These are phyloP conservation scores for Penicillium ucsense DNA, from an alignment of 495 filamentous ascomycete species.

Conservation along the genomic window DNA sequence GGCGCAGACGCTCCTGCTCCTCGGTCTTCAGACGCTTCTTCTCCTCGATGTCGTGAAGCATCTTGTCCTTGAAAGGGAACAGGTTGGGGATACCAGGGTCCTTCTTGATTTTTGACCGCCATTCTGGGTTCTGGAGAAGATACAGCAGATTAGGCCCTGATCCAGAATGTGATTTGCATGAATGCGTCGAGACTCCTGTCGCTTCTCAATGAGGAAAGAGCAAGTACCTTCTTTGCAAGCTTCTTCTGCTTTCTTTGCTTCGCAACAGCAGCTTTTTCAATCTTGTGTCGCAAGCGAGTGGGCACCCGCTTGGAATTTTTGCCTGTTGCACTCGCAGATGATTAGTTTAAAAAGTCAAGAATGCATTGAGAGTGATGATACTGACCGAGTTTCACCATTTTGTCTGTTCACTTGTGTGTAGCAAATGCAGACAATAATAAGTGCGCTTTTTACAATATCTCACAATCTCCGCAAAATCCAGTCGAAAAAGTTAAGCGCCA, in stretches of 20 bases:
- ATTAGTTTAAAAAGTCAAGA: neutral
- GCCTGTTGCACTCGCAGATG: slow-evolving; percentile 42
- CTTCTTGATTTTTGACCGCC: slow-evolving; percentile 87
- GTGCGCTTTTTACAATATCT: slow-evolving; percentile 5
- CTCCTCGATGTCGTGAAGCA: slow-evolving; percentile 91
- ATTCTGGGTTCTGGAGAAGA: slow-evolving; percentile 69
- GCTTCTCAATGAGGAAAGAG: neutral
- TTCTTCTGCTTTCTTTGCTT: slow-evolving; percentile 88
- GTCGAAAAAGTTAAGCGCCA: slow-evolving; percentile 27
- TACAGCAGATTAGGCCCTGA: neutral
- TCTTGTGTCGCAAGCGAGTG: slow-evolving; percentile 85
- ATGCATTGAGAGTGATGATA: slow-evolving; percentile 1
- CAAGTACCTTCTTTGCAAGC: slow-evolving; percentile 63
- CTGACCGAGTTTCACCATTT: slow-evolving; percentile 46
- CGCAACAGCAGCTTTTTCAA: slow-evolving; percentile 82
- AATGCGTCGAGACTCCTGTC: no score
- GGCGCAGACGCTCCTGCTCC: slow-evolving; percentile 57
- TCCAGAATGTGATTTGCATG: no score
- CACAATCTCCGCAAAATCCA: slow-evolving; percentile 6
- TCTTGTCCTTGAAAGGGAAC: slow-evolving; percentile 94
- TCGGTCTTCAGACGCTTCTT: slow-evolving; percentile 69
- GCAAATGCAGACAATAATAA: slow-evolving; percentile 3
- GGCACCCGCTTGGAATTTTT: slow-evolving; percentile 89
- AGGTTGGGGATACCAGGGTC: slow-evolving; percentile 95
- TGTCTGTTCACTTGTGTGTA: slow-evolving; percentile 8